Conservation (phyloP, 805 yeast species). For the Trichomonascus vanleenenianus region DNA sequence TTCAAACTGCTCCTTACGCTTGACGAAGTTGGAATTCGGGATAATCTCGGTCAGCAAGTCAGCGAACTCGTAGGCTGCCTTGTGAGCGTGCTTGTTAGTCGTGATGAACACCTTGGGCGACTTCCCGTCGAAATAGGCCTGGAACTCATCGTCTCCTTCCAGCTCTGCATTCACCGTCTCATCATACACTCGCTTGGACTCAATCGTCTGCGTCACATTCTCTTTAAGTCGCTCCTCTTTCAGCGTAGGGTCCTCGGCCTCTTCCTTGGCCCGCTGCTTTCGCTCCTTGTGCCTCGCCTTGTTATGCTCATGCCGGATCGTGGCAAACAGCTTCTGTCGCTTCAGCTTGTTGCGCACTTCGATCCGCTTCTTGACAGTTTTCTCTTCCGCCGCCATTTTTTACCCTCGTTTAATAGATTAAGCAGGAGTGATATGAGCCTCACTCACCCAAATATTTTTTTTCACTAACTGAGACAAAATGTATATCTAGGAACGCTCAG, state of each 20-base stretch:
- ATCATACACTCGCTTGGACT: slow-evolving; percentile 74
- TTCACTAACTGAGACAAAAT: neutral
- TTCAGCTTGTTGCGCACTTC: slow-evolving; percentile 52
- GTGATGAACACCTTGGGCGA: slow-evolving; percentile 87
- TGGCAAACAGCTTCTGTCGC: slow-evolving; percentile 71
- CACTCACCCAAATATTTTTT: neutral
- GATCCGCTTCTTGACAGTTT: neutral
- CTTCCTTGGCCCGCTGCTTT: slow-evolving; percentile 80
- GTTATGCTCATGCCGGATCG: slow-evolving; percentile 63
- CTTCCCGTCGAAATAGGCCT: slow-evolving; percentile 45
- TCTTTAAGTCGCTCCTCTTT: slow-evolving; percentile 70
- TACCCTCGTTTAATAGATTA: too few relatives aligned
- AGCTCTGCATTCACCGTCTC: slow-evolving; percentile 55
- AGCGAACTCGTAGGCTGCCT: slow-evolving; percentile 84
- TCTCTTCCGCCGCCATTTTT: neutral
- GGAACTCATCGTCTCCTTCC: slow-evolving; percentile 47
- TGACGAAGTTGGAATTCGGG: slow-evolving; percentile 80
- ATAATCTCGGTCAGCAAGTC: slow-evolving; percentile 75
- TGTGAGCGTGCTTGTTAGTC: slow-evolving; percentile 79
- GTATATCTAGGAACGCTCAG: neutral
- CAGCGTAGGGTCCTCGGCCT: slow-evolving; percentile 72
- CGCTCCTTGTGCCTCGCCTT: slow-evolving; percentile 72
- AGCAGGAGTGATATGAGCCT: too few relatives aligned
- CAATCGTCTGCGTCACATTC: slow-evolving; percentile 78
- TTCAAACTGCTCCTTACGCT: slow-evolving; percentile 74